Evolutionary conservation across 192 early-diverging fungal genomes (phyloP), one percentile per base, ranked within the genome.

Genomic region (Coemansia pectinata): DNA sequence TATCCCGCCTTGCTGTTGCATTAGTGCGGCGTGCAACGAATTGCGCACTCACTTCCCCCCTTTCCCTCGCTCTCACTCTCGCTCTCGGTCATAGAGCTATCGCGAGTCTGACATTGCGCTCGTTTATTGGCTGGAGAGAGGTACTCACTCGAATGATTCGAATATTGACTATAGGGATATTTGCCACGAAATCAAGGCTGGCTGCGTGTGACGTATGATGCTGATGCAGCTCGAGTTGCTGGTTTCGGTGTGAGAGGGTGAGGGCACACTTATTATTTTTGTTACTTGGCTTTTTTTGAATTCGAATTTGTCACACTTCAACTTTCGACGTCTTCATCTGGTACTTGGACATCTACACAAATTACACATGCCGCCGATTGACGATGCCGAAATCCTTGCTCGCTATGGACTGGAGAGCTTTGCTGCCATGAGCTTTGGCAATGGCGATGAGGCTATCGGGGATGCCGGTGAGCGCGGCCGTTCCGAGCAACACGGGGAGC

Each of bases 391-490:
- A 58, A 76, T 83, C 68, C 76, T 83, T 27, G 72, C 75, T 23
- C 80, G 70, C 34, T 83, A 83, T 40, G 76, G 76, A 8, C 68
- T 83, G n/a, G 80, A 78, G 19, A 83, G 74, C 72, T 83, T 83
- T 62, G 67, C 67, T 27, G 53, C 47, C 19, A 55, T 69, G 25
- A 39, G 62, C 19, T 79, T 74, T 66, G 77, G 72, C 11, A 45
- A 42, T 12, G 71, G 62, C 33, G 69, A 74, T 31, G 69, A 62
- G 21, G 53, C 23, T 7, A 47, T 29, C 33, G 65, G 50, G 33
- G 57, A 77, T 50, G 29, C 17, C 25, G 25, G 39, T 10, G 61
- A 72, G 27, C 48, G 62, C n/a, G 34, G 45, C 11, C 64, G 65
- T 14, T 59, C 66, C 5, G 70, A 67, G 50, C 31, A 70, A 41